Evolutionary conservation across 768 basidiomycete species (phyloP).

Genomic region (Daedaleopsis sinensis): DNA sequence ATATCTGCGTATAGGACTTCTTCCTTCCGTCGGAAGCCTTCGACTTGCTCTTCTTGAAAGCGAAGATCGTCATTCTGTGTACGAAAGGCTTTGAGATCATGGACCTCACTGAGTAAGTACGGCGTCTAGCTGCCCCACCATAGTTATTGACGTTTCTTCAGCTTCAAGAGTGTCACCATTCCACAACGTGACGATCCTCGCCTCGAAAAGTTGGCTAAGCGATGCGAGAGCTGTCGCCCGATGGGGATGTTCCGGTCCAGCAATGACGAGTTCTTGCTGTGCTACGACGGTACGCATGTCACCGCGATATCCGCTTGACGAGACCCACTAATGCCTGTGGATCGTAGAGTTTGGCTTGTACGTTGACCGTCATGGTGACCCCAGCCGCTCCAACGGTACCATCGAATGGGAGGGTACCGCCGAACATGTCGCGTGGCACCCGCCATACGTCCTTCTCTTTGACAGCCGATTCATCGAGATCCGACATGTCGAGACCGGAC

Average conservation of each 20-base stretch:
- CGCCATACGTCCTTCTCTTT: conserved; percentile 86
- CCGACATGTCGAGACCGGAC: conserved; percentile 78
- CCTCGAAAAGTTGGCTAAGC: conserved; percentile 70
- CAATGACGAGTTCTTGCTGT: conserved; percentile 87
- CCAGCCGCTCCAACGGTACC: conserved; percentile 65
- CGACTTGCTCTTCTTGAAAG: conserved; percentile 90
- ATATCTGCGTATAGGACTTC: conserved; percentile 58
- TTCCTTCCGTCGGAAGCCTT: conserved; percentile 91
- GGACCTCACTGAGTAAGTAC: conserved; percentile 85
- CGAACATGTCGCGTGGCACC: conserved; percentile 86
- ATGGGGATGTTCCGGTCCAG: conserved; percentile 89
- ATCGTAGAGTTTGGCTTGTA: conserved; percentile 84
- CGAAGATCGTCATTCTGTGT: conserved; percentile 91
- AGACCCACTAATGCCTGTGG: background rate
- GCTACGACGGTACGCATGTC: conserved; percentile 72
- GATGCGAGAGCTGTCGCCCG: conserved; percentile 80
- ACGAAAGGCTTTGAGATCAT: conserved; percentile 97
- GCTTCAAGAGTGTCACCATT: conserved; percentile 88
- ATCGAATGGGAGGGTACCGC: conserved; percentile 97
- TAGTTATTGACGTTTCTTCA: conserved; percentile 31
- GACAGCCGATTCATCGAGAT: conserved; percentile 91
- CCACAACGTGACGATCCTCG: conserved; percentile 77
- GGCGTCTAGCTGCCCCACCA: background rate
- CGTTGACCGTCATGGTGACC: conserved; percentile 90
- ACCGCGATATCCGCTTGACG: background rate